Conservation (phyloP, 2,329 filamentous ascomycete species). For the Cryphonectria radicalis region DNA sequence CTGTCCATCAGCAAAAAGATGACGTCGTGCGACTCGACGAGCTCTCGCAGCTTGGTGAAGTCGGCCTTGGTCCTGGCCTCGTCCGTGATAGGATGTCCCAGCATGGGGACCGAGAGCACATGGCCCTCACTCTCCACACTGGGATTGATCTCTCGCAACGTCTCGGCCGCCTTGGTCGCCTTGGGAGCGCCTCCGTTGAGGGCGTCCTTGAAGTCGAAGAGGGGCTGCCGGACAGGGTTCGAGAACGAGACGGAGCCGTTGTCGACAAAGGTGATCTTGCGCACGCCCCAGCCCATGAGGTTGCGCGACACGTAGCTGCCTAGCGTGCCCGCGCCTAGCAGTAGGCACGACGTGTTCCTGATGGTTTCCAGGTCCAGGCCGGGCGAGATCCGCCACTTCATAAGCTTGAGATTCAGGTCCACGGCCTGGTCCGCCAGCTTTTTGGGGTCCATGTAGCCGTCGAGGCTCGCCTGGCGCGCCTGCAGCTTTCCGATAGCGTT, state of each 20-base stretch:
- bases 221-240: slow-evolving; percentile 91
- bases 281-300: slow-evolving; percentile 92
- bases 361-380: slow-evolving; percentile 85
- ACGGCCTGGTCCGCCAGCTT: slow-evolving; percentile 91
- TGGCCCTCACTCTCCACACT: slow-evolving; percentile 83
- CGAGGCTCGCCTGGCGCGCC: slow-evolving; percentile 78
- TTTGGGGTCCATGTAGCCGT: slow-evolving; percentile 90
- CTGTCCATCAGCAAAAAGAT: slow-evolving; percentile 98
- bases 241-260: slow-evolving; percentile 93
- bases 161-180: slow-evolving; percentile 77
- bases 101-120: slow-evolving; percentile 89
- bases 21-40: slow-evolving; percentile 86
- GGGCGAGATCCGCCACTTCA: slow-evolving; percentile 97
- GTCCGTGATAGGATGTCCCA: slow-evolving; percentile 84
- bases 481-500: slow-evolving; percentile 77
- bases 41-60: slow-evolving; percentile 72
- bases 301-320: slow-evolving; percentile 93
- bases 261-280: slow-evolving; percentile 94
- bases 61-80: slow-evolving; percentile 71
- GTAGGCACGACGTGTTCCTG: slow-evolving; percentile 85
- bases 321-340: slow-evolving; percentile 90
- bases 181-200: slow-evolving; percentile 83
- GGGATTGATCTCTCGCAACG: slow-evolving; percentile 84
- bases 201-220: slow-evolving; percentile 91
- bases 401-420: slow-evolving; percentile 94